Base-by-base conservation (phyloP, 1,284 basidiomycete species). In the Boletus semigastroideus region DNA sequence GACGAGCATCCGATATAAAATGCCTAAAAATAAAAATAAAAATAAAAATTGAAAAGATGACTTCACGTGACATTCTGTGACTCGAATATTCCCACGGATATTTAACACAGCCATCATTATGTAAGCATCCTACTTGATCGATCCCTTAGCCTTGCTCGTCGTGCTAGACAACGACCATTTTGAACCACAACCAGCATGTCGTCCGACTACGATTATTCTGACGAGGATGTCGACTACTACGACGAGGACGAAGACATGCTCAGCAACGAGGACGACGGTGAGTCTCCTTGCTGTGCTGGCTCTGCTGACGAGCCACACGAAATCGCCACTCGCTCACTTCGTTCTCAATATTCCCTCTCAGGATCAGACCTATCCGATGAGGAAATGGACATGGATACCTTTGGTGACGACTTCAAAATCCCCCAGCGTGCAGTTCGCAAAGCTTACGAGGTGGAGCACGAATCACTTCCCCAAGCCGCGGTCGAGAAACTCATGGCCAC, bases 361-460 rank as follows among this genome's bases (percentile, higher is more conserved):
- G 78, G 62, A 37, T 77, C 76, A 40, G 75, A 74, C 25, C 75
- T 77, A 19, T 77, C 77, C 7, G 79, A 79, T 33, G 82, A 82
- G 42, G 87, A 86, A 39, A 80, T 85, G 69, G 83, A 85, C 52
- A 78, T 86, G 72, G 85, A 87, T 58, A 71, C 72, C 38, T 79
- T 77, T 56, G 76, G 74, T 17, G 81, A 82, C 45, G 86, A 86
- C 64, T 85, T 85, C 67, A 82, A 76, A 55, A 72, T 84, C 43
- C 63, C 70, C 0, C 67, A 74, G 6, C 84, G 83, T 65, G 75
- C 73, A 55, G 85, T 83, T 59, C 77, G 73, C 52, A 88, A 89
- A 71, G 72, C 84, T 3, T 89, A 90, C 59, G 84, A 92, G 61
- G 83, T 95, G 53, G 87, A 94, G 28, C 83, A 85, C 59, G 81